Evolutionary conservation across 805 yeast species (phyloP).

Genomic region (Ogataea nitratoaversa): DNA sequence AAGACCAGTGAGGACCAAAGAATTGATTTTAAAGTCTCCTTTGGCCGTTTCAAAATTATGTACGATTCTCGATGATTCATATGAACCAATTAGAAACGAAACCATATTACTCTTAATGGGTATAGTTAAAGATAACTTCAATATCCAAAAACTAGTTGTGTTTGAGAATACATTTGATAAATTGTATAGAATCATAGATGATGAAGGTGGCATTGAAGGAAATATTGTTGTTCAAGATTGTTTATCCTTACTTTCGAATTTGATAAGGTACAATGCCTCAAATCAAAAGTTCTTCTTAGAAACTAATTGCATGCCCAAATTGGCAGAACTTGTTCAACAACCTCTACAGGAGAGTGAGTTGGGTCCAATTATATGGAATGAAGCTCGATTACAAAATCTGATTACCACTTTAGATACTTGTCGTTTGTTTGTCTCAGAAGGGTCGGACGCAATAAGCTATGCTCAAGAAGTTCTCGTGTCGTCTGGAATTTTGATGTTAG

Average conservation of each 20-base stretch:
- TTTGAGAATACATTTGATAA: conserved; percentile 89
- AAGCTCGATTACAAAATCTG: conserved; percentile 66
- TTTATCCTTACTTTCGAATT: conserved; percentile 64
- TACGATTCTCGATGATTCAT: conserved; percentile 50
- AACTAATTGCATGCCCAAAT: conserved; percentile 67
- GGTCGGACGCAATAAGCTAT: conserved; percentile 54
- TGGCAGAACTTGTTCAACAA: conserved; percentile 59
- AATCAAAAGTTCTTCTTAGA: conserved; percentile 88
- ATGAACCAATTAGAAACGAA: conserved; percentile 89
- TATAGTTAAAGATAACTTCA: conserved; percentile 73
- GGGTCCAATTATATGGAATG: conserved; percentile 64
- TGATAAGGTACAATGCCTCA: conserved; percentile 77
- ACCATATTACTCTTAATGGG: conserved; percentile 80
- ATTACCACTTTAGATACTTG: conserved; percentile 67
- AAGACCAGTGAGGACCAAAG: conserved; percentile 70
- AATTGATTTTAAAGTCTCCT: conserved; percentile 66
- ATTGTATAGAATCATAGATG: conserved; percentile 71
- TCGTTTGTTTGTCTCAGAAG: conserved; percentile 66
- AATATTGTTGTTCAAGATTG: conserved; percentile 91
- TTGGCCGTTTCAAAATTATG: conserved; percentile 78
- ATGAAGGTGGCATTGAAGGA: conserved; percentile 87
- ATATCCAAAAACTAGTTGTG: conserved; percentile 88
- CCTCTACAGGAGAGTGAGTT: conserved; percentile 44
- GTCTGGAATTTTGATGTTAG: conserved; percentile 60
- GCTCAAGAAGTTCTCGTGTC: conserved; percentile 61